Conservation (phyloP, 2,329 filamentous ascomycete genomes). For the Epichloe sibirici region DNA sequence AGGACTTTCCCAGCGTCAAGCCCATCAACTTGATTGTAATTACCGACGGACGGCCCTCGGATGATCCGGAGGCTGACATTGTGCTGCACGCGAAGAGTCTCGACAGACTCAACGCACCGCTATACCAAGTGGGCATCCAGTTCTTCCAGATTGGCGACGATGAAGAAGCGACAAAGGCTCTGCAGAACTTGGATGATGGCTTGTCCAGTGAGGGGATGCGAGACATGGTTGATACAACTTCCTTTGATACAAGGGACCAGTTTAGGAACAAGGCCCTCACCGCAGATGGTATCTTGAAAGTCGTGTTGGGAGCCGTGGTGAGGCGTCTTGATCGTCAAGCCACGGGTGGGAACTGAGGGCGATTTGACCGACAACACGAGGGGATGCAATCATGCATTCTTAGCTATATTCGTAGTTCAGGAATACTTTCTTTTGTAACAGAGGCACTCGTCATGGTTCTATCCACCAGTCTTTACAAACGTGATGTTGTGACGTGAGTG, state of each 20-base stretch:
- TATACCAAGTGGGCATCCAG: constrained; percentile 81
- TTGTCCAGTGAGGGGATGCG: constrained; percentile 46
- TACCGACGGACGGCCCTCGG: constrained; percentile 73
- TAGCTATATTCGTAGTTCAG: too few species aligned
- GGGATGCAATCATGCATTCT: too few species aligned
- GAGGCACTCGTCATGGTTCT: too few species aligned
- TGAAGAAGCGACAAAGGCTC: constrained; percentile 45
- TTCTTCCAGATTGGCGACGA: constrained; percentile 92
- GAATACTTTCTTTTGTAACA: too few species aligned
- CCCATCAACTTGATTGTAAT: constrained; percentile 88
- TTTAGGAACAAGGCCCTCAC: constrained; percentile 34
- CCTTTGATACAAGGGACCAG: constrained; percentile 39
- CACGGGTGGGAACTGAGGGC: neutral
- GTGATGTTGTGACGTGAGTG: too few species aligned
- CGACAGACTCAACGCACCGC: constrained; percentile 54
- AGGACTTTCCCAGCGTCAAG: constrained; percentile 40
- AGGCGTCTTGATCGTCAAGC: constrained; percentile 23
- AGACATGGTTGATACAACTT: constrained; percentile 88
- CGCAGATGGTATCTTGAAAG: constrained; percentile 65
- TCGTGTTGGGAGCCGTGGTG: constrained; percentile 67
- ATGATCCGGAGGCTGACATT: constrained; percentile 65
- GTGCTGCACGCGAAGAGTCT: constrained; percentile 56
- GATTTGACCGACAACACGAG: neutral
- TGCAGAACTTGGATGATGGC: constrained; percentile 65
- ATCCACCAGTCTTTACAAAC: too few species aligned